These are phyloP conservation scores for Collariella sp. DNA, from an alignment of 495 filamentous ascomycete genomes.

Conservation along the genomic window DNA sequence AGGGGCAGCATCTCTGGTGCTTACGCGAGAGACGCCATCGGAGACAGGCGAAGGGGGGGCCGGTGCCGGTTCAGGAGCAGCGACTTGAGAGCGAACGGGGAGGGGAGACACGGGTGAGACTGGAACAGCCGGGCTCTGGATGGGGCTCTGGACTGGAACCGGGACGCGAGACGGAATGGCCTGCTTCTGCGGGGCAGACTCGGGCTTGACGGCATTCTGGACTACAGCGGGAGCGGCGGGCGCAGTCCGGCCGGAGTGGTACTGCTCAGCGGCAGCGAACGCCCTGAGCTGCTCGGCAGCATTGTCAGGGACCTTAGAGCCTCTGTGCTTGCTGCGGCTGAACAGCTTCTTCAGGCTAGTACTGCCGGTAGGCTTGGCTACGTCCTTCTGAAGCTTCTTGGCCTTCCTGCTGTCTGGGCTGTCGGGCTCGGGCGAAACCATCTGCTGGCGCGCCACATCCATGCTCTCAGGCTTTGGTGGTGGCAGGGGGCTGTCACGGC, in stretches of 20 bases:
- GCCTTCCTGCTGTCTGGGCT: constrained; percentile 41
- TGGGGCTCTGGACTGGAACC: constrained; percentile 3
- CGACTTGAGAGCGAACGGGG: neutral
- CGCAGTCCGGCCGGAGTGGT: constrained; percentile 16
- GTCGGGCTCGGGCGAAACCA: constrained; percentile 38
- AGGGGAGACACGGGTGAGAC: neutral
- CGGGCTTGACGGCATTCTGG: constrained; percentile 24
- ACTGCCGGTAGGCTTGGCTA: constrained; percentile 35
- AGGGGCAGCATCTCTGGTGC: constrained; percentile 55
- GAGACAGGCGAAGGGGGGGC: constrained; percentile 46
- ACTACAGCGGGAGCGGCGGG: constrained; percentile 23
- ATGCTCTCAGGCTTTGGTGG: constrained; percentile 31
- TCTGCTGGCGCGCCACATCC: constrained; percentile 33
- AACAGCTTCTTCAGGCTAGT: constrained; percentile 56
- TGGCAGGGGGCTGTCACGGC: constrained; percentile 32
- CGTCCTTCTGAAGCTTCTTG: constrained; percentile 50
- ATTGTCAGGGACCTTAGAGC: constrained; percentile 43
- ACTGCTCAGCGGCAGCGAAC: constrained; percentile 22
- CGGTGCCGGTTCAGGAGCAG: constrained; percentile 23
- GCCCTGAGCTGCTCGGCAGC: constrained; percentile 34
- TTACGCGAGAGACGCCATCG: constrained; percentile 50
- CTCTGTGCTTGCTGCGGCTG: constrained; percentile 50
- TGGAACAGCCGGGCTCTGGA: neutral
- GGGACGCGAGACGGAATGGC: constrained; percentile 1
- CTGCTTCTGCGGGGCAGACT: constrained; percentile 15